A percentile compares a stretch with the other conserved stretches of the same genome.
phyloP scores from a whole-genome alignment of 345 rosid genomes.

The Hypericum androsaemum region DNA sequence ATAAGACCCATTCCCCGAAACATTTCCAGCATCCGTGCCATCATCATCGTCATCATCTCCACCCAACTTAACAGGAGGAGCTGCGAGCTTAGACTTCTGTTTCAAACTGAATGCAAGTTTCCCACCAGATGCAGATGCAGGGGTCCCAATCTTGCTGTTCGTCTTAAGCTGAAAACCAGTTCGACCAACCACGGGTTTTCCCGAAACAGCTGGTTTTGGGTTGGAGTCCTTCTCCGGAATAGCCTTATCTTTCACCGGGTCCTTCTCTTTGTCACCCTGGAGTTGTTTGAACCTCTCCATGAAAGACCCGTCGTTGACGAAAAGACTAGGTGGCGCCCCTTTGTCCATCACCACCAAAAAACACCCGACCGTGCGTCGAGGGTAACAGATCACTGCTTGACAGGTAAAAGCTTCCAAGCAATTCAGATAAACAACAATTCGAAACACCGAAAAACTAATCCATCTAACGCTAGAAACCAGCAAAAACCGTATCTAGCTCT shows the following conservation, averaged over 20 bases:
- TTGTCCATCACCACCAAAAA: constrained; percentile 56
- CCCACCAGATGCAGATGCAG: constrained; percentile 41
- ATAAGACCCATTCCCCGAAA: constrained; percentile 29
- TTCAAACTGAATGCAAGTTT: constrained; percentile 97
- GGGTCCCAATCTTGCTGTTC: constrained; percentile 34
- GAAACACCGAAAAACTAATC: background rate
- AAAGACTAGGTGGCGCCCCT: constrained; percentile 61
- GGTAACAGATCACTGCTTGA: constrained; percentile 32
- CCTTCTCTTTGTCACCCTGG: constrained; percentile 65
- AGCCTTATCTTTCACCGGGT: constrained; percentile 25
- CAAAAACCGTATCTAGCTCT: too few relatives aligned
- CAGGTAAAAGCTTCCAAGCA: constrained; percentile 47
- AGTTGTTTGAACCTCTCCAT: constrained; percentile 98
- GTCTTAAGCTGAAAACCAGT: constrained; percentile 35
- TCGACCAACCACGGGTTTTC: constrained; percentile 37
- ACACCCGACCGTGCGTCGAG: constrained; percentile 21
- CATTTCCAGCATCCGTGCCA: constrained; percentile 40
- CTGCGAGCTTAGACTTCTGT: constrained; percentile 81
- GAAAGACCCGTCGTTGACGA: constrained; percentile 95
- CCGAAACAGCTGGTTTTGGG: constrained; percentile 46
- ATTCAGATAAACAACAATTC: constrained; percentile 18
- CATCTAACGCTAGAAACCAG: too few relatives aligned
- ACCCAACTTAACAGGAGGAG: constrained; percentile 73
- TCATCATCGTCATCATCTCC: constrained; percentile 77
- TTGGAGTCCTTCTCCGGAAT: constrained; percentile 44